Conservation (phyloP, 495 filamentous ascomycete genomes). For the Gamarada debralockiae region DNA sequence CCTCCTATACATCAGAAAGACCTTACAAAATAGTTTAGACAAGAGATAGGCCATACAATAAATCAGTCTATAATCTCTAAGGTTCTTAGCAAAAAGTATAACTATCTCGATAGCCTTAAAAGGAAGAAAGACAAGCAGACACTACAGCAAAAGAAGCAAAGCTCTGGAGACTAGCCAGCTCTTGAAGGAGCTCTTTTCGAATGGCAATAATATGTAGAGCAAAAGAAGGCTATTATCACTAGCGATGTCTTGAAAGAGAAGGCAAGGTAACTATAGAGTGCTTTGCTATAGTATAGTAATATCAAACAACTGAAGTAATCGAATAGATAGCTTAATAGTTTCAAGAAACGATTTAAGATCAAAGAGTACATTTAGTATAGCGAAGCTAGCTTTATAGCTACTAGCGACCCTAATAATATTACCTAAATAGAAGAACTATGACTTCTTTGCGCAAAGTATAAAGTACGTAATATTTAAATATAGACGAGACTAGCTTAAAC, state of each 20-base stretch:
- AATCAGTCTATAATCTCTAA: slow-evolving; percentile 1
- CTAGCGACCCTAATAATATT: not conserved
- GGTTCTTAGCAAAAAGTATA: not conserved
- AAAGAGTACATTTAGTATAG: slow-evolving; percentile 7
- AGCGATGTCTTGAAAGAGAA: no score
- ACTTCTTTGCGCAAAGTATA: slow-evolving; percentile 21
- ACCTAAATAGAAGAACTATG: slow-evolving; percentile 10
- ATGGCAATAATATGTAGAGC: no score
- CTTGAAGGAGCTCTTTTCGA: slow-evolving; percentile 17
- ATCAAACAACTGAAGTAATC: slow-evolving; percentile 22
- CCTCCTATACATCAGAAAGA: not conserved
- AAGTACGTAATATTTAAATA: slow-evolving; percentile 23
- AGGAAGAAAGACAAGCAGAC: not conserved
- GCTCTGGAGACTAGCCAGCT: slow-evolving; percentile 15
- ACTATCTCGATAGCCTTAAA: not conserved
- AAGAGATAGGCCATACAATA: not conserved
- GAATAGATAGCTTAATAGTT: slow-evolving; percentile 25
- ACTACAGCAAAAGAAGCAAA: not conserved
- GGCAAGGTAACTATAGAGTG: slow-evolving; percentile 20
- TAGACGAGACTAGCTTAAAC: slow-evolving; percentile 29
- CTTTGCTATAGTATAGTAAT: slow-evolving; percentile 18
- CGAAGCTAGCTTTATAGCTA: slow-evolving; percentile 9
- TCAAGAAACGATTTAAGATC: slow-evolving; percentile 23
- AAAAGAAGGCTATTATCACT: no score
- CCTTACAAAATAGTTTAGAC: not conserved